phyloP scores from a whole-genome alignment of 768 basidiomycete species.

The Fistulinella prunicolor region DNA sequence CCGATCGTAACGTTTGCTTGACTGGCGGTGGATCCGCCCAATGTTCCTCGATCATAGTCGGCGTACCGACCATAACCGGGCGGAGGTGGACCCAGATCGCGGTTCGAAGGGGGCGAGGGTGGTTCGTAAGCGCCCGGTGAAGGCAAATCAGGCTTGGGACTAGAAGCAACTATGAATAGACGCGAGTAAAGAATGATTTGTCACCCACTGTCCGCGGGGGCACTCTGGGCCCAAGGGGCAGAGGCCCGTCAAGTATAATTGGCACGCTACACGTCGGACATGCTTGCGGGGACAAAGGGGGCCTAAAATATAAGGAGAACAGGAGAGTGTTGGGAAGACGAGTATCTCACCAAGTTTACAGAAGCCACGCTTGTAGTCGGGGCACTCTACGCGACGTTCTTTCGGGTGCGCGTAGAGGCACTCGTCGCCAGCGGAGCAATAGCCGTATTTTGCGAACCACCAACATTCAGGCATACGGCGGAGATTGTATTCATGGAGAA shows the following conservation, averaged over 20 bases:
- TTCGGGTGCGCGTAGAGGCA: conserved; percentile 96
- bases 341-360: conserved; percentile 77
- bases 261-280: conserved; percentile 87
- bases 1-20: conserved; percentile 29
- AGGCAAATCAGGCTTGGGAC: conserved; percentile 76
- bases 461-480: conserved; percentile 98
- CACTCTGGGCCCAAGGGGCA: conserved; percentile 91
- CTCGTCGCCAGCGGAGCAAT: conserved; percentile 95
- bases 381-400: conserved; percentile 88
- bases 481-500: conserved; percentile 98
- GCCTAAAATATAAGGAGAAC: conserved; percentile 44
- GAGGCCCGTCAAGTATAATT: conserved; percentile 87
- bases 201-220: conserved; percentile 80
- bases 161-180: conserved; percentile 29
- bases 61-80: conserved; percentile 86
- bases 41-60: conserved; percentile 59
- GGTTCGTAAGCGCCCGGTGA: conserved; percentile 72
- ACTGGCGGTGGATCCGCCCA: conserved; percentile 29
- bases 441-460: conserved; percentile 98
- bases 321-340: conserved; percentile 1
- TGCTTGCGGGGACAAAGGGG: conserved; percentile 90
- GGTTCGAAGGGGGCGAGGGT: conserved; percentile 68
- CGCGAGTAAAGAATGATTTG: conserved; percentile 1
- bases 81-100: conserved; percentile 86
- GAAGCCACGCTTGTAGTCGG: conserved; percentile 94